Base-by-base conservation (phyloP, 768 basidiomycete genomes). In the Candolleomyces aberdarensis region DNA sequence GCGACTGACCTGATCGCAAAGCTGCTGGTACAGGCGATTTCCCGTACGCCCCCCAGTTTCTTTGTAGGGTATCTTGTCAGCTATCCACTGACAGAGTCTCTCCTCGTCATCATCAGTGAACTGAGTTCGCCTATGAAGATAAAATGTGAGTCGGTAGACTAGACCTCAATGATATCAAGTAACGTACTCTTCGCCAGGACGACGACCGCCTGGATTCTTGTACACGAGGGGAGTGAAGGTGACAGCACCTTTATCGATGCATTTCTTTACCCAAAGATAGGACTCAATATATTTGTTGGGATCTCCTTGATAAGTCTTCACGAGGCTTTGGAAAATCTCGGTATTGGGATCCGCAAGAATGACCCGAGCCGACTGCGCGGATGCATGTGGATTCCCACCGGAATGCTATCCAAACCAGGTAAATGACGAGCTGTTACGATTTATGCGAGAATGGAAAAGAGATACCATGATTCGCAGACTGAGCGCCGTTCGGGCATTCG, bases 181-280 rank as follows among this genome's bases (percentile, higher is more conserved):
- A 14, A 74, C 86, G 57, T 63, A 91, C 91, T 91, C 90, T 80
- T 91, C 89, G 48, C 91, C 91, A 26, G 90, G 83, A 40, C 89
- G 82, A 60, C 91, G 79, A 4, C 91, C 91, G 14, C 91, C 91
- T 8, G 89, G 89, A 64, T 93, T 92, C 72, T 92, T 92, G 73
- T 91, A 92, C 1, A 91, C 85, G 40, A 90, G 74, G 0, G 89
- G 90, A 1, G 91, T 92, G 65, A 86, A 92, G 46, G 82, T 71
- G 22, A 91, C 75, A 7, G 79, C 67, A 2, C 86, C 83, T 62
- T 80, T 86, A 66, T 91, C 89, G 54, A 92, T 84, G 61, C 91
- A 92, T 67, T 88, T 89, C 74, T 91, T 91, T 54, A 93, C 87
- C 91, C 91, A 93, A 19, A 89, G 73, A 67, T 88, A 88, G 10